phyloP scores from a whole-genome alignment of 176 grass and related monocot species.

The Lolium rigidum region DNA sequence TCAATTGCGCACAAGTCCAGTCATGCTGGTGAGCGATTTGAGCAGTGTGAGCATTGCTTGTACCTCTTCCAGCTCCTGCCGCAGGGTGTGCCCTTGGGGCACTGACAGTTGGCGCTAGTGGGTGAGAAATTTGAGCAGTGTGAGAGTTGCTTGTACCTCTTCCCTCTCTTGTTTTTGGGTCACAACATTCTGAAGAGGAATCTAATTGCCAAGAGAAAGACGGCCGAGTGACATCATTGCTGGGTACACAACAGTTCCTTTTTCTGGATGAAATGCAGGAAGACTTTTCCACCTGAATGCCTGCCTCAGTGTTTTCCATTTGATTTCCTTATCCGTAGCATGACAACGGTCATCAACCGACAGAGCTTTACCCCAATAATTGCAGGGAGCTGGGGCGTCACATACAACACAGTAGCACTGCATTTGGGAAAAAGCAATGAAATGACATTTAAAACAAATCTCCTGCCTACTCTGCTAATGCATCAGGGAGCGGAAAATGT shows the following conservation, averaged over 20 bases:
- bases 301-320: background rate
- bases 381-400: background rate
- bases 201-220: too few species aligned
- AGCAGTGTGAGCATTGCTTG: too few species aligned
- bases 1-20: background rate
- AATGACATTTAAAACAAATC: background rate
- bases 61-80: too few species aligned
- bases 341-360: background rate
- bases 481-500: too few species aligned
- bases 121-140: too few species aligned
- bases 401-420: slow-evolving; percentile 4
- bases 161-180: background rate
- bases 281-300: background rate
- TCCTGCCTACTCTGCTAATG: background rate
- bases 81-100: too few species aligned
- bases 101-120: too few species aligned
- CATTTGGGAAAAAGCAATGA: background rate
- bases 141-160: too few species aligned
- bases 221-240: background rate
- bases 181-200: background rate
- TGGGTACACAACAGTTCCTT: background rate
- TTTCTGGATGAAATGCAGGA: background rate
- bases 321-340: background rate
- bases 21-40: background rate
- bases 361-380: background rate